Evolutionary conservation across 805 yeast genomes (phyloP).

Genomic region (Cyberlindnera mrakii): DNA sequence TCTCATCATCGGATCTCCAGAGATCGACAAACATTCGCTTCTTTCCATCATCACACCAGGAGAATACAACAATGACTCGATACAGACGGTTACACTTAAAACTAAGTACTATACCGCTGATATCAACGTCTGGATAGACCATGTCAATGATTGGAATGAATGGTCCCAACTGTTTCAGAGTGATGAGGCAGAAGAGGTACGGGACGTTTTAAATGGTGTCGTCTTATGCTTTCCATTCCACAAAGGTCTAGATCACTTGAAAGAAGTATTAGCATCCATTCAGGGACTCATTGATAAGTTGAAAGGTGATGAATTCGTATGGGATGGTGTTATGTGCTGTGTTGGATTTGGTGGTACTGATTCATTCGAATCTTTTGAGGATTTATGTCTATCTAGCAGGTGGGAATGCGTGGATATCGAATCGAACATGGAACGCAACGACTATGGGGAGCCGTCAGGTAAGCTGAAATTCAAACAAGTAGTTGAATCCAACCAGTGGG

Average conservation of each 20-base stretch:
- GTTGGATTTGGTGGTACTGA: constrained; percentile 25
- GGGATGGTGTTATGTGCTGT: constrained; percentile 15
- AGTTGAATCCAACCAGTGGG: constrained; percentile 46
- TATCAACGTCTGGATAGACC: constrained; percentile 27
- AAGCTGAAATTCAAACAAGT: constrained; percentile 37
- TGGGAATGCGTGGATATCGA: constrained; percentile 35
- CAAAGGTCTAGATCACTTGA: background rate
- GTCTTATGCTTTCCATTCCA: constrained; percentile 14
- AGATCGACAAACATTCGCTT: constrained; percentile 5
- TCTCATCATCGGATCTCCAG: constrained; percentile 6
- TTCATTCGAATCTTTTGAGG: constrained; percentile 30
- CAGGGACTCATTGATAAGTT: background rate
- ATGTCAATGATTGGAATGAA: constrained; percentile 10
- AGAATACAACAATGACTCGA: constrained; percentile 1
- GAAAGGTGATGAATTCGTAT: constrained; percentile 2
- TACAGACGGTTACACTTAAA: constrained; percentile 16
- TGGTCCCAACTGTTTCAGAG: constrained; percentile 26
- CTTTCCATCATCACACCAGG: constrained; percentile 1
- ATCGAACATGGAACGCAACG: constrained; percentile 31
- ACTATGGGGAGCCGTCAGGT: constrained; percentile 39
- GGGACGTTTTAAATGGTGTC: constrained; percentile 30
- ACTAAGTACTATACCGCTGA: constrained; percentile 28
- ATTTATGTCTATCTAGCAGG: constrained; percentile 28
- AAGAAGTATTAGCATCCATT: background rate
- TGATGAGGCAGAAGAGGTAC: constrained; percentile 9